Conservation (phyloP, 75 land plant species). For the Cunninghamia lanceolata region DNA sequence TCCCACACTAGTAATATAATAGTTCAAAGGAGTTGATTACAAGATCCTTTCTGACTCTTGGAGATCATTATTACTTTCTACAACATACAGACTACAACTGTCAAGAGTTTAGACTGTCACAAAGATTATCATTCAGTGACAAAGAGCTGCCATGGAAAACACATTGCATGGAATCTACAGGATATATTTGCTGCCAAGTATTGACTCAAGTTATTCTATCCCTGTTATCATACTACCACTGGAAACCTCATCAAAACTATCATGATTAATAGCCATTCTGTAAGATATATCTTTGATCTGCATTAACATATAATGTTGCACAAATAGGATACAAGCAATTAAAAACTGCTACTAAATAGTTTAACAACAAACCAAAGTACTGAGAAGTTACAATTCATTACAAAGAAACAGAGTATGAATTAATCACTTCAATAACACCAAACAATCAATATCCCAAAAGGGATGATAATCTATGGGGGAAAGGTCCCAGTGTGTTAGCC, state of each 20-base stretch:
- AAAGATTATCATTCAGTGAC: not conserved
- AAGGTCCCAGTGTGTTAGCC: not conserved
- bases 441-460: not conserved
- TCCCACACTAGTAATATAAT: not conserved
- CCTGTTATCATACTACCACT: not conserved
- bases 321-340: not conserved
- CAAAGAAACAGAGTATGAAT: not conserved
- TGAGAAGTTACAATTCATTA: not conserved
- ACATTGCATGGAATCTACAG: not conserved
- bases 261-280: not conserved
- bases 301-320: not conserved
- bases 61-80: not conserved
- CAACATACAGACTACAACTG: not conserved
- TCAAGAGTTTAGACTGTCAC: not conserved
- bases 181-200: not conserved
- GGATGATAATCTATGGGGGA: not conserved
- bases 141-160: not conserved
- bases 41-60: not conserved
- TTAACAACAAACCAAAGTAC: not conserved
- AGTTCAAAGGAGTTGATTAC: not conserved
- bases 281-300: not conserved
- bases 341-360: not conserved
- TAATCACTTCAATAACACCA: not conserved
- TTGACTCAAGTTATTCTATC: not conserved
- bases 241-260: not conserved